phyloP scores from a whole-genome alignment of 768 basidiomycete species.

The Rubroboletus pulcherrimus region DNA sequence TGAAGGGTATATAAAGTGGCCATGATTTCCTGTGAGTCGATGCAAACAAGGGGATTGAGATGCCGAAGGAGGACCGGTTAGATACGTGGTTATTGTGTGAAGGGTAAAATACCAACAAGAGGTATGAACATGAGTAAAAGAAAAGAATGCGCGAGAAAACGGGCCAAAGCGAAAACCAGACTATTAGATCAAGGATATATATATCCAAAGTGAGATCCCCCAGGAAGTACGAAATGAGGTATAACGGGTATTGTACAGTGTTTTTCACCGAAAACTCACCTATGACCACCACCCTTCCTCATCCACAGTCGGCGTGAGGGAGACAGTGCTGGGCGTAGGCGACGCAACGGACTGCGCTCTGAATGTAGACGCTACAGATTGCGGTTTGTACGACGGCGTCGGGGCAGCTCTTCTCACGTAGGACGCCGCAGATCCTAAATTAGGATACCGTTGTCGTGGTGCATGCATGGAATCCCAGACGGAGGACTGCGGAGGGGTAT shows the following conservation, averaged over 20 bases:
- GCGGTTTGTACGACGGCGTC: slow-evolving; percentile 31
- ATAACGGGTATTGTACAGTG: slow-evolving; percentile 6
- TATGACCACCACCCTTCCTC: slow-evolving; percentile 80
- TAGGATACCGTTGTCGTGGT: slow-evolving; percentile 31
- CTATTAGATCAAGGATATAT: slow-evolving; percentile 24
- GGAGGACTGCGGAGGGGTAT: slow-evolving; percentile 51
- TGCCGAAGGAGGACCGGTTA: neutral
- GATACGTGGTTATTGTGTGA: slow-evolving; percentile 1
- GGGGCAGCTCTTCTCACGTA: slow-evolving; percentile 18
- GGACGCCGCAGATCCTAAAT: slow-evolving; percentile 12
- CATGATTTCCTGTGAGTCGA: slow-evolving; percentile 20
- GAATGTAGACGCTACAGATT: slow-evolving; percentile 46
- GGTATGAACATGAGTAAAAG: slow-evolving; percentile 11
- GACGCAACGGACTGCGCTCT: slow-evolving; percentile 47
- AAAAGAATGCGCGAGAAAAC: neutral
- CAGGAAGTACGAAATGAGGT: neutral
- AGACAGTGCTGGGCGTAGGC: slow-evolving; percentile 75
- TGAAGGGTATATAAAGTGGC: slow-evolving; percentile 35
- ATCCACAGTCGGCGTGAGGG: slow-evolving; percentile 63
- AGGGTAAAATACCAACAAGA: slow-evolving; percentile 1
- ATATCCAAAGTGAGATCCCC: slow-evolving; percentile 17
- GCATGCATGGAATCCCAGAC: slow-evolving; percentile 76
- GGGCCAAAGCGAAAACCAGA: neutral
- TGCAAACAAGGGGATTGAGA: slow-evolving; percentile 14
- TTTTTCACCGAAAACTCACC: neutral